Evolutionary conservation across 1,284 basidiomycete species (phyloP), one percentile per base, ranked within the genome.

Genomic region (Boletellus sp.): DNA sequence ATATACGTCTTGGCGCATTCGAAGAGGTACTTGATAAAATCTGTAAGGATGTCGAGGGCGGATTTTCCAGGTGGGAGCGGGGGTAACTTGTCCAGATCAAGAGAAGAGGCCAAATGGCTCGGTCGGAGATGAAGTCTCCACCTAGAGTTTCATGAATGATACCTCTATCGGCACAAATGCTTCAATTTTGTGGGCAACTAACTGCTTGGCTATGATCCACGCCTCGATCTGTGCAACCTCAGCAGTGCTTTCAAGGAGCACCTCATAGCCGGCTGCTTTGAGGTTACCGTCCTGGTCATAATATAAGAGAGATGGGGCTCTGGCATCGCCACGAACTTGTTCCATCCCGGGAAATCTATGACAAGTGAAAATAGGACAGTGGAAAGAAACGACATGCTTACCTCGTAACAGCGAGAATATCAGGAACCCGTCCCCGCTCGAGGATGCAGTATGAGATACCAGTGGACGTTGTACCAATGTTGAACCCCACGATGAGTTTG

Each of bases 51-150:
- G 3, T 76, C 70, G 0, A 73, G 54, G 0, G 71, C 70, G 2
- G 65, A 65, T 61, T 77, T 80, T 30, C 70, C 65, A 3, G 52
- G 53, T 0, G 80, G 80, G 0, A 82, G 67, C 2, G 73, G 68
- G 0, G 71, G 75, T 6, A 79, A 62, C 7, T 66, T 49, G 6
- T 30, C 8, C 28, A 30, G 28, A 30, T 54, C 21, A 44, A 53
- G 43, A 18, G 44, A 33, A 5, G 50, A 54, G 48, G 49, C 57
- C 50, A 70, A 55, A 13, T 66, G 61, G 6, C 50, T 47, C 1
- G 76, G 74, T 1, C 74, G 28, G 28, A 30, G 11, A 10, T 30
- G 28, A 30, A 30, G 28, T 10, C 11, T 30, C 28, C 28, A 30
- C 28, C 28, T 30, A 30, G 12, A 30, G 11, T n/a, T 30, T 30